Base-by-base conservation (phyloP, 2,329 filamentous ascomycete species). In the Penicillium sp. region DNA sequence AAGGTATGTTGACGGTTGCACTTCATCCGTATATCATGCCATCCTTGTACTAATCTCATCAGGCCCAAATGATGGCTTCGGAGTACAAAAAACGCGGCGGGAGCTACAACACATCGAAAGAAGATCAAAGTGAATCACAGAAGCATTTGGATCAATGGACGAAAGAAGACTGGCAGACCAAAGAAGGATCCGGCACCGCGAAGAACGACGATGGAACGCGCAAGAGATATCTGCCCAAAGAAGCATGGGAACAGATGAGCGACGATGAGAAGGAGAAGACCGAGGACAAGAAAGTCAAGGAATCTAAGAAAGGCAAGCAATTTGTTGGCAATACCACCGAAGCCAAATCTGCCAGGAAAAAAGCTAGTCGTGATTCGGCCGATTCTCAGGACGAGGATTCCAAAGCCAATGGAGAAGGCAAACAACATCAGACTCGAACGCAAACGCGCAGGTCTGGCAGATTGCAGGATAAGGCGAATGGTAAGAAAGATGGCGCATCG, bases 151-250 rank as follows among this genome's bases (percentile, higher is more conserved):
- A 73, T 6, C 71, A 79, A 19, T 81, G 79, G 79, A 71, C 68
- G 0, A 69, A 79, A n/a, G 79, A 81, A 53, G 75, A 81, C 5
- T 81, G 78, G 78, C 78, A 81, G 68, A 81, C 78, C 0, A 81
- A 80, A 56, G 78, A 81, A 47, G 78, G 78, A 1, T 72, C 69
- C 7, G 78, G 74, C 0, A 67, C 74, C n/a, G 78, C 79, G 1
- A 78, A 77, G 56, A 65, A 79, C 50, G 71, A 70, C 3, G 77
- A 80, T 59, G 78, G 76, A 1, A 77, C 74, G 1, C 65, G 76
- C 59, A 76, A 80, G 65, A 64, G 77, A 19, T 80, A 80, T 62
- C 56, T 79, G 46, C 77, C 79, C 1, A 80, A 79, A 65, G 75
- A 79, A 58, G 79, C 78, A 1, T 81, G 78, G 79, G 77, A 81